Percentiles rank a stretch among this genome's conserved stretches.
phyloP scores from a whole-genome alignment of 495 filamentous ascomycete species.

The Neurospora africana region DNA sequence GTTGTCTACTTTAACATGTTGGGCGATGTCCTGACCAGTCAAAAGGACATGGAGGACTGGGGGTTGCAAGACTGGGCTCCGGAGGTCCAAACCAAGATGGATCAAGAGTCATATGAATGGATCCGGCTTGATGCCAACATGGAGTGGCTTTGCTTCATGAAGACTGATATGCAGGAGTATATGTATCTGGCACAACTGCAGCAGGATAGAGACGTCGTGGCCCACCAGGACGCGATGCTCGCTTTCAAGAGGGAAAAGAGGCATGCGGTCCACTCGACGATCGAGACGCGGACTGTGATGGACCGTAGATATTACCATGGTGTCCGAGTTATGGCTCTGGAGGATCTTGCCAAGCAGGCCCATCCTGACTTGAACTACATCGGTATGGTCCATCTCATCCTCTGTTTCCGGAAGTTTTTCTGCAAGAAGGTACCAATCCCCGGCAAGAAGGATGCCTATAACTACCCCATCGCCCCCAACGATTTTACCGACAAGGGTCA shows the following conservation, averaged over 20 bases:
- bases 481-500: constrained; percentile 77
- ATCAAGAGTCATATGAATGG: constrained; percentile 95
- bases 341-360: constrained; percentile 62
- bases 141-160: constrained; percentile 82
- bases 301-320: constrained; percentile 89
- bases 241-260: constrained; percentile 31
- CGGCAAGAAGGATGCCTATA: constrained; percentile 30
- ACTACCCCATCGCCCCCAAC: constrained; percentile 69
- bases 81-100: constrained; percentile 81
- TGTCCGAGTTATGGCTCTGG: constrained; percentile 72
- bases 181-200: constrained; percentile 98
- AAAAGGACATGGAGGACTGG: constrained; percentile 78
- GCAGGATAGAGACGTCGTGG: constrained; percentile 92
- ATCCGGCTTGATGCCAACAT: constrained; percentile 97
- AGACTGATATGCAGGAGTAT: constrained; percentile 72
- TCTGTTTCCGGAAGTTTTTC: constrained; percentile 78
- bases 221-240: constrained; percentile 67
- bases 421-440: constrained; percentile 45
- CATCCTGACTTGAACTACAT: constrained; percentile 55
- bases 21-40: constrained; percentile 76
- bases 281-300: constrained; percentile 79
- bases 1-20: constrained; percentile 94
- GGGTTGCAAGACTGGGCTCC: constrained; percentile 75
- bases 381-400: constrained; percentile 72
- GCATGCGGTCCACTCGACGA: constrained; percentile 70